phyloP scores from a whole-genome alignment of 768 basidiomycete species.

The Psilocybe subaeruginosa region DNA sequence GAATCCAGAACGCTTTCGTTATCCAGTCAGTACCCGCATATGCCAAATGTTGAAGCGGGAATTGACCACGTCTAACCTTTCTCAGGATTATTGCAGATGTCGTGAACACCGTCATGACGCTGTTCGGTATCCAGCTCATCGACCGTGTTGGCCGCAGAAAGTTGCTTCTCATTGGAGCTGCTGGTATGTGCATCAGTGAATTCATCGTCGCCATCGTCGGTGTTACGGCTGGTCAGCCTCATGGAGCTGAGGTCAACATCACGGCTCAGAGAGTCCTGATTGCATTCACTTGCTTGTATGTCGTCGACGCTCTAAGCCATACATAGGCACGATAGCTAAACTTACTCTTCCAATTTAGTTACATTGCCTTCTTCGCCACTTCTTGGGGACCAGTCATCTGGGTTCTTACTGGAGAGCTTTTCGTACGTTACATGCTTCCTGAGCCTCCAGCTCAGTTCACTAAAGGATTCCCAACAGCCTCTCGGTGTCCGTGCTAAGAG shows the following conservation, averaged over 20 bases:
- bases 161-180: conserved; percentile 77
- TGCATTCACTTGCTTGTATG: conserved; percentile 56
- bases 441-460: neutral
- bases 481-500: conserved; percentile 79
- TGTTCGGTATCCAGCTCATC: conserved; percentile 76
- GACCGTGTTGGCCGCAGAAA: conserved; percentile 81
- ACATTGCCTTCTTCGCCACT: conserved; percentile 45
- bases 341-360: conserved; percentile 5
- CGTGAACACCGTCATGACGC: conserved; percentile 78
- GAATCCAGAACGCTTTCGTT: conserved; percentile 59
- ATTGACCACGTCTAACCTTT: neutral
- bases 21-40: conserved; percentile 34
- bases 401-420: conserved; percentile 76
- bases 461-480: conserved; percentile 34
- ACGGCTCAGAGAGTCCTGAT: conserved; percentile 62
- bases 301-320: conserved; percentile 26
- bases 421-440: conserved; percentile 32
- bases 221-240: conserved; percentile 29
- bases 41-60: neutral
- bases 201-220: conserved; percentile 63
- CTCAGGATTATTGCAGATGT: conserved; percentile 50
- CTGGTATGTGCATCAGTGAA: conserved; percentile 83
- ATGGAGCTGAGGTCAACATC: conserved; percentile 32
- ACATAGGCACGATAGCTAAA: neutral
- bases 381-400: conserved; percentile 77